phyloP scores from a whole-genome alignment of 164 flowering plant species.

The Pachysandra terminalis region DNA sequence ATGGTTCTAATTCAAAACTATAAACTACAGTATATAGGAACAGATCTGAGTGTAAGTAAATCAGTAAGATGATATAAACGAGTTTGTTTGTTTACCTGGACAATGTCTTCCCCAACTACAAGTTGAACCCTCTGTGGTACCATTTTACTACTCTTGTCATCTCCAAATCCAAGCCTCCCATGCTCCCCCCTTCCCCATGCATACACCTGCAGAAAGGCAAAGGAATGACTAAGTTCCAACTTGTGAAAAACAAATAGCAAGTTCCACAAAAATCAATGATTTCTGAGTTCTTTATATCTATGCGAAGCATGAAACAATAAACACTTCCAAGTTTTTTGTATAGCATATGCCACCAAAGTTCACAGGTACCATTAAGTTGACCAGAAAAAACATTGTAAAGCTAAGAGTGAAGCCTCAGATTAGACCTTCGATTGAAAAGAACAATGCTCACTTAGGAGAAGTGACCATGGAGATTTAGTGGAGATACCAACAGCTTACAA shows the following conservation, averaged over 20 bases:
- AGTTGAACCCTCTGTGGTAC: conserved; percentile 93
- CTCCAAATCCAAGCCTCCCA: conserved; percentile 99
- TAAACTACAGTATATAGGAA: background rate
- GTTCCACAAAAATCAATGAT: background rate
- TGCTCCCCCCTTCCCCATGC: conserved; percentile 99
- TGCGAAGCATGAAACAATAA: no score
- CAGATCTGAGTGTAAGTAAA: background rate
- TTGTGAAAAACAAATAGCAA: no score
- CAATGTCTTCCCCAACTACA: conserved; percentile 70
- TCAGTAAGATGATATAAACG: background rate
- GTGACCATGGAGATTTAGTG: no score
- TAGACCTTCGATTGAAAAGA: no score
- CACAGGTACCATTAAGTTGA: no score
- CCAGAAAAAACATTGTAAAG: no score
- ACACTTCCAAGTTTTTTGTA: no score
- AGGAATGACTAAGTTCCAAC: background rate
- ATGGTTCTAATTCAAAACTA: background rate
- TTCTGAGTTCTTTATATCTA: background rate
- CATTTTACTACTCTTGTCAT: conserved; percentile 99
- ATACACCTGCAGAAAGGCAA: conserved; percentile 61
- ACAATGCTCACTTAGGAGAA: no score
- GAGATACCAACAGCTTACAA: no score
- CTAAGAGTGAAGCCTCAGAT: no score
- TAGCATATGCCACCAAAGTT: no score
- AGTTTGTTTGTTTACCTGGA: conserved; percentile 58